Base-by-base conservation (phyloP, 352 stramenopile genomes). In the Phytophthora uliginosa region DNA sequence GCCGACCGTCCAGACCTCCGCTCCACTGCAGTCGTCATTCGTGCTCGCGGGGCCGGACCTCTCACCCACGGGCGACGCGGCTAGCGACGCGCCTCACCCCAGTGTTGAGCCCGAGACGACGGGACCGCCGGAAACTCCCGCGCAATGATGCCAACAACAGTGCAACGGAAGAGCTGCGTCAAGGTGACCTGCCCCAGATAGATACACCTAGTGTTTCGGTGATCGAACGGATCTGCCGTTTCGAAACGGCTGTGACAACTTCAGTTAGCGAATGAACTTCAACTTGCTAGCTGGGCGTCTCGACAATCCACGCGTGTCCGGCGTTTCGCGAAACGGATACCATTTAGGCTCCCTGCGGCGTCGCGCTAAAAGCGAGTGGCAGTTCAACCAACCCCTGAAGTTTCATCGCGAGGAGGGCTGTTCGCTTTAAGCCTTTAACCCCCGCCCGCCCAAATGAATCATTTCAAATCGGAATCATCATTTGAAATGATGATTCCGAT, bases 1-100 rank as follows among this genome's bases (percentile, higher is more conserved):
- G 34, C 66, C 71, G 20, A 40, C 66, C 18, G 42, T 47, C 4
- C 59, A 68, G 9, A 36, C 53, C 15, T 31, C 65, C 9, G 17
- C 59, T 7, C 55, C 71, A 7, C 48, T 87, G 38, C 82, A 88
- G 20, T 84, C 83, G 8, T 91, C 83, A 7, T 89, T 90, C 36
- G 70, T 88, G 24, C 70, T 93, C 7, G 63, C 76, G 7, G 22
- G 78, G 18, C 28, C 61, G 17, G 58, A 69, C 10, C 61, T 66
- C n/a, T 64, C 63, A 3, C 47, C 63, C 4, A 28, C 45, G 22
- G 15, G 20, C 8, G 60, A 54, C 20, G 24, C 53, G 15, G 26
- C 18, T 26, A 34, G 24, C 38, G 38, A 40, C 13, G 12, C 36
- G 33, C 38, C 22, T 17, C 63, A 63, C 38, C 38, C 26, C 12